phyloP scores from a whole-genome alignment of 1,284 basidiomycete species.

The Puccinia hordei region DNA sequence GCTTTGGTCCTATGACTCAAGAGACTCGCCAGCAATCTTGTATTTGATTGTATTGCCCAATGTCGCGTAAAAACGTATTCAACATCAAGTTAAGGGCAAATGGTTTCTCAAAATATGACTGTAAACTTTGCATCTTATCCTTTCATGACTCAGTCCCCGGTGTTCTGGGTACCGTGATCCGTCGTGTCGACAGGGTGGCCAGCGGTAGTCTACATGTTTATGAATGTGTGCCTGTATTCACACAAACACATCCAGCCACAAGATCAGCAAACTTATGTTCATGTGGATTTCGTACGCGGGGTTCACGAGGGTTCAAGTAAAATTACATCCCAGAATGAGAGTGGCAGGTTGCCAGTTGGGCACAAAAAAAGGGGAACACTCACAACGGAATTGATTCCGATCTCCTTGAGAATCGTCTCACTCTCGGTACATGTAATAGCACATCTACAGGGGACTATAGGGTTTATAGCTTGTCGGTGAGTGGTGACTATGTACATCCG shows the following conservation, averaged over 20 bases:
- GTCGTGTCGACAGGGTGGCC: not conserved
- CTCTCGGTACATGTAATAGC: not conserved
- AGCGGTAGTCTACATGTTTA: not conserved
- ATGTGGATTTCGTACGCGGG: not conserved
- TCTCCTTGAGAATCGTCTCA: not conserved
- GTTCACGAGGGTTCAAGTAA: constrained; percentile 2
- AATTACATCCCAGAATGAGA: too few relatives aligned
- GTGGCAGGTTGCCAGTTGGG: not conserved
- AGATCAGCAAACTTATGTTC: not conserved
- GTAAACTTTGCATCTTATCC: too few relatives aligned
- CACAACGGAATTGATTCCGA: not conserved
- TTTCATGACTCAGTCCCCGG: too few relatives aligned
- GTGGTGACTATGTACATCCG: not conserved
- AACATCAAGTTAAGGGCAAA: too few relatives aligned
- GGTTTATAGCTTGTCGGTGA: not conserved
- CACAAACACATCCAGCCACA: not conserved
- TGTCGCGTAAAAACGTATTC: too few relatives aligned
- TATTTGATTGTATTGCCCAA: too few relatives aligned
- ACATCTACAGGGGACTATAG: too few relatives aligned
- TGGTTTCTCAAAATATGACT: too few relatives aligned
- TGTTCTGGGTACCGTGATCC: not conserved
- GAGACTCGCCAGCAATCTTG: too few relatives aligned
- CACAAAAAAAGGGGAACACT: not conserved
- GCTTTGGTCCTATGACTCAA: too few relatives aligned
- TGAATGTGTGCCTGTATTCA: too few relatives aligned